These are phyloP conservation scores for Alternaria sp. DNA, from an alignment of 2,329 filamentous ascomycete genomes.

Conservation along the genomic window DNA sequence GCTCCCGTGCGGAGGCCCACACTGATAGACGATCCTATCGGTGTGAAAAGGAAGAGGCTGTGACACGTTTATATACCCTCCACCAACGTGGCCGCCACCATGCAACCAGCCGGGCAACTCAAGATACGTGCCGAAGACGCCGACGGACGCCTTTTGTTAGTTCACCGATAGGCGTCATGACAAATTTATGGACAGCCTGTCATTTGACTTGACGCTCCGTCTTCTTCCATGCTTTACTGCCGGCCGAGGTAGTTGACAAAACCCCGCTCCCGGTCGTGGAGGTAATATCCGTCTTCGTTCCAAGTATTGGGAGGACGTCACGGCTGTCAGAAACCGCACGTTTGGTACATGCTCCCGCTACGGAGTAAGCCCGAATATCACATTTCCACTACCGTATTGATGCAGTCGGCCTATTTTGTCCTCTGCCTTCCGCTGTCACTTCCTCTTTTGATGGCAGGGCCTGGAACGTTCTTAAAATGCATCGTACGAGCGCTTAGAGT, in stretches of 20 bases:
- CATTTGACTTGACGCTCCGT: background rate
- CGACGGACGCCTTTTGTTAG: background rate
- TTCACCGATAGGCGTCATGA: background rate
- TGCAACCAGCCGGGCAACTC: background rate
- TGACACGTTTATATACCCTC: background rate
- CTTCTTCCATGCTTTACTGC: background rate
- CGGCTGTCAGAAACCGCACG: background rate
- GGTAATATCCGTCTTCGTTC: background rate
- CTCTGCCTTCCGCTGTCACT: background rate
- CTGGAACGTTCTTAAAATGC: background rate
- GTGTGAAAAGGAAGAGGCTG: background rate
- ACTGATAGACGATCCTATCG: background rate
- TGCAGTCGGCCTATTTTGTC: background rate
- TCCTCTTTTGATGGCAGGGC: background rate
- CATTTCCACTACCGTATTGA: background rate
- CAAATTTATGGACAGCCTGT: background rate
- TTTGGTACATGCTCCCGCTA: background rate
- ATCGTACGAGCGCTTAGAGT: background rate
- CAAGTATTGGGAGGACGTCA: background rate
- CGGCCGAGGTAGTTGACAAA: background rate
- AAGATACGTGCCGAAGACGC: background rate
- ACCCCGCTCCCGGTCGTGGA: background rate
- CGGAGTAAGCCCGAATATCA: background rate
- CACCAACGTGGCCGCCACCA: constrained; percentile 7
- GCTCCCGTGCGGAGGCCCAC: background rate